Evolutionary conservation across 2,329 filamentous ascomycete species (phyloP).

Genomic region (Phialocephala sp.): DNA sequence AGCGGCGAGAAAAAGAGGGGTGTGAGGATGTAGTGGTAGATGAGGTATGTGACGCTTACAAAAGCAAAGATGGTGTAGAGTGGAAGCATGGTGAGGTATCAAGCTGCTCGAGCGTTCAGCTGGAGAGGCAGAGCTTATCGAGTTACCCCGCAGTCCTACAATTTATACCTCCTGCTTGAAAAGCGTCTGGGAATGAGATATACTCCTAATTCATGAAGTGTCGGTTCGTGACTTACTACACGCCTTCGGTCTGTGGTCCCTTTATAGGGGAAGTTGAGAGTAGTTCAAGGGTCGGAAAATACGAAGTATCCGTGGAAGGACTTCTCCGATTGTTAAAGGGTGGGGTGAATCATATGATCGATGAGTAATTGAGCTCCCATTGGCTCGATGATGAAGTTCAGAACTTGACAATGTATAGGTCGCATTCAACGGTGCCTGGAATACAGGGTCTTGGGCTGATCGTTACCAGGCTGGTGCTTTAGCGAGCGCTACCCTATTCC

Average conservation of each 20-base stretch:
- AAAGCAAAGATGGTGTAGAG: not conserved
- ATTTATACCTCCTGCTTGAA: not conserved
- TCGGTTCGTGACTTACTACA: too few relatives aligned
- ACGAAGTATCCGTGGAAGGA: not conserved
- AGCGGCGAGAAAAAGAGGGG: conserved; percentile 61
- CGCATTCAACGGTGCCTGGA: too few relatives aligned
- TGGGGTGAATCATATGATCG: not conserved
- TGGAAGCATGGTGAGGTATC: not conserved
- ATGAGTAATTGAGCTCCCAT: not conserved
- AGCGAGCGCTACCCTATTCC: too few relatives aligned
- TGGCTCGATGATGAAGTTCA: too few relatives aligned
- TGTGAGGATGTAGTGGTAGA: conserved; percentile 15
- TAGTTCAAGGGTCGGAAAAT: not conserved
- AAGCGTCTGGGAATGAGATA: not conserved
- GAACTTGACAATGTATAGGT: too few relatives aligned
- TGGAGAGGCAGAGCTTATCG: too few relatives aligned
- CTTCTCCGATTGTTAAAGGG: not conserved
- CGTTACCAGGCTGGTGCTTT: too few relatives aligned
- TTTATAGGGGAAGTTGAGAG: not conserved
- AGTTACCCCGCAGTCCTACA: not conserved
- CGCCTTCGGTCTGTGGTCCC: not conserved
- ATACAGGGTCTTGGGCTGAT: too few relatives aligned
- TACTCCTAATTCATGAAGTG: too few relatives aligned
- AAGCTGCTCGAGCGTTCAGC: not conserved
- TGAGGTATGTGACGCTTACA: not conserved